A percentile compares a stretch with the other conserved stretches of the same genome.
These are phyloP conservation scores for Oehlia diaphana DNA, from an alignment of 192 early-diverging fungal species.

Conservation along the genomic window DNA sequence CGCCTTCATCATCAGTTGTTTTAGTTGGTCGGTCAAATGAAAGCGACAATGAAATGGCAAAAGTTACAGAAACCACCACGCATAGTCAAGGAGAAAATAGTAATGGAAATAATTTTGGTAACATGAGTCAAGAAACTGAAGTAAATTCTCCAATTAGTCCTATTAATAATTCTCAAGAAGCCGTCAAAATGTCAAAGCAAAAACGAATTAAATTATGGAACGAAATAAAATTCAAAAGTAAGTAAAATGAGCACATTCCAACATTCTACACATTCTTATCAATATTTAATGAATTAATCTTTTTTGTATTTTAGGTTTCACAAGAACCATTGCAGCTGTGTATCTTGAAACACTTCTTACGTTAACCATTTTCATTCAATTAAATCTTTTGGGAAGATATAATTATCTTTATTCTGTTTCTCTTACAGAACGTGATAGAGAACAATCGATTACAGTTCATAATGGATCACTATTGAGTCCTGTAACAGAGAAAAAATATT, in stretches of 20 bases:
- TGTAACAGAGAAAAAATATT: slow-evolving; percentile 74
- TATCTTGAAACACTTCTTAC: slow-evolving; percentile 88
- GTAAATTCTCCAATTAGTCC: background rate
- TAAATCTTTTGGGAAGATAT: slow-evolving; percentile 89
- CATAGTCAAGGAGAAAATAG: background rate
- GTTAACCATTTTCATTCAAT: slow-evolving; percentile 80
- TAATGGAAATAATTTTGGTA: slow-evolving; percentile 5
- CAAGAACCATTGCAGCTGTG: slow-evolving; percentile 79
- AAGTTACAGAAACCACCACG: background rate
- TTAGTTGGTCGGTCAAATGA: background rate
- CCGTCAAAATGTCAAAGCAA: slow-evolving; percentile 53
- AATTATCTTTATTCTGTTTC: slow-evolving; percentile 81
- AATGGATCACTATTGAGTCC: slow-evolving; percentile 33
- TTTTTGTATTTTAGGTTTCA: slow-evolving; percentile 60
- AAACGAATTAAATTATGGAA: slow-evolving; percentile 71
- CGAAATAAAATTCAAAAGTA: slow-evolving; percentile 84
- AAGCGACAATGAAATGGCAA: background rate
- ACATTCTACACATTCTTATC: background rate
- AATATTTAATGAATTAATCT: background rate
- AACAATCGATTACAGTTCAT: slow-evolving; percentile 44
- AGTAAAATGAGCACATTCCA: background rate
- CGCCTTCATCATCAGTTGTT: background rate
- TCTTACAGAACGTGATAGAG: slow-evolving; percentile 50
- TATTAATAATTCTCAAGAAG: slow-evolving; percentile 13
- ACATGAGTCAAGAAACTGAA: background rate